Evolutionary conservation across 2,329 filamentous ascomycete genomes (phyloP).

Genomic region (Byssoonygena ceratinophila): DNA sequence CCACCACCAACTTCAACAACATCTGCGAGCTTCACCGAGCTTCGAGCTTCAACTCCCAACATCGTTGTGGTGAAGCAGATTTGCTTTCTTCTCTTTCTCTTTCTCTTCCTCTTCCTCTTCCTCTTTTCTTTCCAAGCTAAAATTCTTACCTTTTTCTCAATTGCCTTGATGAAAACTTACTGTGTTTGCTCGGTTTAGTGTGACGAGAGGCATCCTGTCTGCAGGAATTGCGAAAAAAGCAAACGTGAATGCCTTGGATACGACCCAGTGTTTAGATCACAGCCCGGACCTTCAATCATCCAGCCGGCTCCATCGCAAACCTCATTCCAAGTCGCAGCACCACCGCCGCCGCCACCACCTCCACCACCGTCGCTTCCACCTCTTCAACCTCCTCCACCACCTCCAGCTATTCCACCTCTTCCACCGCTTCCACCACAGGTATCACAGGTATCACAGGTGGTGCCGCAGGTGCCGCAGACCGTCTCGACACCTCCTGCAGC

Average conservation of each 20-base stretch:
- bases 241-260: conserved; percentile 58
- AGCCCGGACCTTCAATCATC: conserved; percentile 57
- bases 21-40: background rate
- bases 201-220: conserved; percentile 88
- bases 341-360: conserved; percentile 9
- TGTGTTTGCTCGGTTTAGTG: conserved; percentile 50
- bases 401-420: too few species aligned
- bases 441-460: too few species aligned
- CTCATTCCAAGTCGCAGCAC: conserved; percentile 33
- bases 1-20: conserved; percentile 2
- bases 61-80: background rate
- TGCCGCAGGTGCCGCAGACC: conserved; percentile 30
- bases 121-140: too few species aligned
- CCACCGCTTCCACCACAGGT: too few species aligned
- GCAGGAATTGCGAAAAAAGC: conserved; percentile 59
- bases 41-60: background rate
- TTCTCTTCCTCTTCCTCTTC: background rate
- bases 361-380: background rate
- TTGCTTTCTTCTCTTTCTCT: background rate
- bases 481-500: conserved; percentile 10
- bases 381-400: background rate
- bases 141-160: too few species aligned
- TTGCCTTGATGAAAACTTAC: conserved; percentile 1
- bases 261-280: conserved; percentile 62
- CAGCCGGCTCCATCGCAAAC: conserved; percentile 46